Evolutionary conservation across 2,329 filamentous ascomycete genomes (phyloP).

Genomic region (Dactylellina parvicollis): DNA sequence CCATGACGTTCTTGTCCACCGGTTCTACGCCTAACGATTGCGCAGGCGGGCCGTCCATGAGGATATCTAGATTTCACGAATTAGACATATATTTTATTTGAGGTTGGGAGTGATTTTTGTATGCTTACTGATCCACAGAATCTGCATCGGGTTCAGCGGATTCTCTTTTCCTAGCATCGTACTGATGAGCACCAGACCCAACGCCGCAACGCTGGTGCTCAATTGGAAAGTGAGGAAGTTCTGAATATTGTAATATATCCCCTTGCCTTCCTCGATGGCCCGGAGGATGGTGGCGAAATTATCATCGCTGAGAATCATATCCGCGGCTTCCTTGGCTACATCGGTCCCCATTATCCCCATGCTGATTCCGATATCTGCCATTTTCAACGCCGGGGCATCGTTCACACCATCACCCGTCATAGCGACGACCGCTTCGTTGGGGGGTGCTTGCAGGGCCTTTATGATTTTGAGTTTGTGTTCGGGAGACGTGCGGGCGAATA

Average conservation of each 20-base stretch:
- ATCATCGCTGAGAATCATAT: conserved; percentile 90
- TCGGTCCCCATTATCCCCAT: conserved; percentile 97
- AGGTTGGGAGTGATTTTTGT: background rate
- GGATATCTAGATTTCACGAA: conserved; percentile 75
- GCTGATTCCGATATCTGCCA: conserved; percentile 95
- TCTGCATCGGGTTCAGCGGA: conserved; percentile 98
- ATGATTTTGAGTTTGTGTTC: conserved; percentile 99
- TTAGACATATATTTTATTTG: conserved; percentile 34
- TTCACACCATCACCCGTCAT: conserved; percentile 99
- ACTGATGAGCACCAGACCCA: conserved; percentile 90
- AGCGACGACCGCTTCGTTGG: conserved; percentile 82
- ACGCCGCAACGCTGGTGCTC: conserved; percentile 91
- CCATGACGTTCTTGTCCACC: conserved; percentile 94
- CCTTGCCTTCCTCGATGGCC: conserved; percentile 98
- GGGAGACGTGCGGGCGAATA: conserved; percentile 94
- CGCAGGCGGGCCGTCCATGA: conserved; percentile 98
- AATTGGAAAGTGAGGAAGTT: conserved; percentile 99
- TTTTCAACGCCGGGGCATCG: conserved; percentile 94
- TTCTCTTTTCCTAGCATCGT: conserved; percentile 93
- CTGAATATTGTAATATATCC: conserved; percentile 99
- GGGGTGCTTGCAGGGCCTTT: conserved; percentile 84
- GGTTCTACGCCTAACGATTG: conserved; percentile 96
- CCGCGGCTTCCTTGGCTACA: conserved; percentile 94
- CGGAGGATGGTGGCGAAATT: conserved; percentile 91
- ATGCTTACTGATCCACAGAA: conserved; percentile 95